phyloP scores from a whole-genome alignment of 331 rosid species.

The Malus hybrid region DNA sequence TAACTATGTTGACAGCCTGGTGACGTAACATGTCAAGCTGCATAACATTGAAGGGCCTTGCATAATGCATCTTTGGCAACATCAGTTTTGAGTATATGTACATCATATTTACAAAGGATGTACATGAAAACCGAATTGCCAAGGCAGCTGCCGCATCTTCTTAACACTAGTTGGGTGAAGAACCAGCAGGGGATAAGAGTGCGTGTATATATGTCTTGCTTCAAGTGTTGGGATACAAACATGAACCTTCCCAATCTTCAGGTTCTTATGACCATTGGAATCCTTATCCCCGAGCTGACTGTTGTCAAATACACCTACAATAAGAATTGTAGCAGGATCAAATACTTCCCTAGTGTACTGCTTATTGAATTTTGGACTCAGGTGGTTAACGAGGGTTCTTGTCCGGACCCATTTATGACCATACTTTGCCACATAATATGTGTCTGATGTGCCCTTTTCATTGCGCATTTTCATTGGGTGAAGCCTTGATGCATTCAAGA shows the following conservation, averaged over 20 bases:
- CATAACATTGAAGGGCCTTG: constrained; percentile 20
- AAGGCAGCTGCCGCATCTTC: constrained; percentile 31
- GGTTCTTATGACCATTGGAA: constrained; percentile 3
- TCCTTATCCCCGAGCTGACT: constrained; percentile 23
- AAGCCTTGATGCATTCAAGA: constrained; percentile 16
- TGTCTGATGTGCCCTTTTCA: constrained; percentile 20
- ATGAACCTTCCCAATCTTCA: constrained; percentile 28
- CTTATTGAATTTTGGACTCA: constrained; percentile 22
- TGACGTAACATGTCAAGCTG: constrained; percentile 33
- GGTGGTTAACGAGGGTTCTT: constrained; percentile 11
- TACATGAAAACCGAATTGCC: constrained; percentile 33
- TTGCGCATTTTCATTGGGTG: constrained; percentile 23
- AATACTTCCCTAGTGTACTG: constrained; percentile 32
- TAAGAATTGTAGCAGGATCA: constrained; percentile 29
- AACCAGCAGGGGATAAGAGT: constrained; percentile 28
- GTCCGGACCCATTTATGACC: constrained; percentile 30
- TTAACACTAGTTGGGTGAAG: constrained; percentile 30
- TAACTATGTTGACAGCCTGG: constrained; percentile 28
- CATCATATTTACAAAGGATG: constrained; percentile 27
- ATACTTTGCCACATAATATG: constrained; percentile 28
- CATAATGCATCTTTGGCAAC: constrained; percentile 34
- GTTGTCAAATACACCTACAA: constrained; percentile 25
- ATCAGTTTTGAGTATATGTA: constrained; percentile 27
- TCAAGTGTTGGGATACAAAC: constrained; percentile 29
- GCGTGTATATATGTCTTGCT: constrained; percentile 33